Evolutionary conservation across 305 asterid species (phyloP), one percentile per base, ranked within the genome.

Genomic region (Solanum hybrid): DNA sequence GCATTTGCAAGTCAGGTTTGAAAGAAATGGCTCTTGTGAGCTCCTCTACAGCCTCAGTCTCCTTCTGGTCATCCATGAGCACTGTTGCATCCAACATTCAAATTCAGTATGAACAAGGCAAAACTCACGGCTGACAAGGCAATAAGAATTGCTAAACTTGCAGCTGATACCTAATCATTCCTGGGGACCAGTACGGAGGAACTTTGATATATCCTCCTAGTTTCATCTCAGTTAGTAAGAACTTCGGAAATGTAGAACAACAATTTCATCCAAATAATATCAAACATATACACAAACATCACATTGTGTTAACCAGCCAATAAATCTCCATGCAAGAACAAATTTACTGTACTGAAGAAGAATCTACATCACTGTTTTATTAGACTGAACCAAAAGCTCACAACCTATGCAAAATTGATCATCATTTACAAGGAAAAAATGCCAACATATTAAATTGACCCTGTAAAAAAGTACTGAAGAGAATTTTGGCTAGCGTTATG

Each of bases 31-130:
- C 95, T 87, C 91, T 93, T 29, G 94, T 89, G 13, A 93, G 94
- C 91, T 93, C 96, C 85, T 93, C 94, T 31, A 94, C 94, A 8
- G 96, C 96, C 92, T 94, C 95, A 57, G 46, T 85, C 90, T 94
- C 95, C 81, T 87, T 93, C 88, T 92, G 95, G 89, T 93, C 96
- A 91, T 94, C 96, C 96, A 94, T 94, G 84, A 94, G 93, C 89
- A 93, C 95, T 93, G 94, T 84, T 86, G 37, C 87, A 92, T 34
- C 74, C 69, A 64, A 86, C 51, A 89, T 73, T 75, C 82, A 61
- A 89, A 57, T 35, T 73, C 77, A 87, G 64, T 73, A 88, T 46
- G 24, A 87, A 76, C 89, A 82, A 78, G 24, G 64, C 75, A 88
- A 67, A 87, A 35, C 64, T 67, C 57, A 7, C 8, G n/a, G 34